Conservation (phyloP, 164 flowering plant genomes). For the Tetracentron sinense region DNA sequence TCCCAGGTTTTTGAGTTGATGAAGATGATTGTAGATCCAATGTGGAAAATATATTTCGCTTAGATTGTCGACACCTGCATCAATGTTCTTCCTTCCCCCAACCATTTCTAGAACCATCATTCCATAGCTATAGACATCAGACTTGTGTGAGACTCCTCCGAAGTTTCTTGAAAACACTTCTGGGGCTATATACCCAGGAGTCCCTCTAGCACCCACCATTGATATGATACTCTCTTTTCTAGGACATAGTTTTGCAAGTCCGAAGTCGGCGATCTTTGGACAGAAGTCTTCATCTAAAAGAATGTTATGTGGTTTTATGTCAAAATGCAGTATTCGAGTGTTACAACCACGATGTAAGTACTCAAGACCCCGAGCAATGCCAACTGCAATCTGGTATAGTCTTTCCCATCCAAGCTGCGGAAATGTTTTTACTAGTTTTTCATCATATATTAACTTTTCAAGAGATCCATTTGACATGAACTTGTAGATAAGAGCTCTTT, state of each 20-base stretch:
- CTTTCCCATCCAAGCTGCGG: constrained; percentile 29
- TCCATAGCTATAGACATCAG: constrained; percentile 54
- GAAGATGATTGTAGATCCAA: constrained; percentile 24
- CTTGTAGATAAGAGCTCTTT: constrained; percentile 39
- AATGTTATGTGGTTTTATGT: constrained; percentile 47
- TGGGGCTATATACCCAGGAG: constrained; percentile 46
- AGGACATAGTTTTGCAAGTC: constrained; percentile 26
- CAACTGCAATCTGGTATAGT: constrained; percentile 28
- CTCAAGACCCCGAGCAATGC: constrained; percentile 42
- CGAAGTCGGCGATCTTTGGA: constrained; percentile 45
- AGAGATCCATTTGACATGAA: constrained; percentile 44
- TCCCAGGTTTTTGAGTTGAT: not conserved
- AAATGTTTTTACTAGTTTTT: not conserved
- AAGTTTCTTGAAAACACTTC: constrained; percentile 20
- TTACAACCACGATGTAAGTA: constrained; percentile 48
- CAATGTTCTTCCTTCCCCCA: constrained; percentile 18
- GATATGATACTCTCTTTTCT: not conserved
- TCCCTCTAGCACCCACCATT: constrained; percentile 19
- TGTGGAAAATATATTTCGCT: constrained; percentile 42
- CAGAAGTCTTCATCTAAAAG: constrained; percentile 32
- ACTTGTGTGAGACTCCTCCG: constrained; percentile 3
- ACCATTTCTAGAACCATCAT: constrained; percentile 51
- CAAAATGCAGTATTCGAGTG: constrained; percentile 38
- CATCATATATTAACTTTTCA: constrained; percentile 31
- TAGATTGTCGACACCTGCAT: not conserved